phyloP scores from a whole-genome alignment of 345 rosid genomes.

The Pugionium dolabratum region DNA sequence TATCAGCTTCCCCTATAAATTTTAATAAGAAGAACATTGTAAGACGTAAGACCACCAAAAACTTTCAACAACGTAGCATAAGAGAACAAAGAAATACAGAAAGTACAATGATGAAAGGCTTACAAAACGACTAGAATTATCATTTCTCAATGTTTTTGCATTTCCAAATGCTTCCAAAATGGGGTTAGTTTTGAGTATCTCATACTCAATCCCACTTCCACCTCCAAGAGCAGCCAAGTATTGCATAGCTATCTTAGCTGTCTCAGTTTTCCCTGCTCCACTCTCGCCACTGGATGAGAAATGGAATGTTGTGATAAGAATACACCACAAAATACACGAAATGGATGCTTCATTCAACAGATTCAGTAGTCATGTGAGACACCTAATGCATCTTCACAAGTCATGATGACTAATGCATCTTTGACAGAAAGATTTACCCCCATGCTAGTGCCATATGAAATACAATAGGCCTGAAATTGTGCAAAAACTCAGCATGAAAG shows the following conservation, averaged over 20 bases:
- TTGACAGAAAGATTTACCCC: neutral
- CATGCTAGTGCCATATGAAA: conserved; percentile 9
- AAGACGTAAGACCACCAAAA: conserved; percentile 4
- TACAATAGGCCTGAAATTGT: conserved; percentile 4
- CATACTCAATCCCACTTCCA: conserved; percentile 97
- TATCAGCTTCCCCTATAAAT: conserved; percentile 85
- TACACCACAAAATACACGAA: conserved; percentile 29
- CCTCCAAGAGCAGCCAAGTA: conserved; percentile 99
- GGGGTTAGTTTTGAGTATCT: conserved; percentile 94
- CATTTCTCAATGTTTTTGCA: conserved; percentile 94
- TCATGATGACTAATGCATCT: conserved; percentile 9
- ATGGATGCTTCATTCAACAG: conserved; percentile 4
- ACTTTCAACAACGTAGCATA: neutral
- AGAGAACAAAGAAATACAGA: conserved; percentile 4
- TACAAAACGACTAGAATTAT: conserved; percentile 99
- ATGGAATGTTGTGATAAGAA: conserved; percentile 29
- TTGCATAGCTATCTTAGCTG: conserved; percentile 99
- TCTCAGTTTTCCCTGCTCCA: conserved; percentile 99
- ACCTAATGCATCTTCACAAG: conserved; percentile 20
- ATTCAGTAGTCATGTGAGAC: neutral
- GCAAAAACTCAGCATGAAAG: conserved; percentile 4
- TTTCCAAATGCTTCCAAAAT: conserved; percentile 99
- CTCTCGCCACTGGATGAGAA: conserved; percentile 87
- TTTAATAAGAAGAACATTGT: conserved; percentile 18
- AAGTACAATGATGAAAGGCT: conserved; percentile 48